phyloP scores from a whole-genome alignment of 139 green algal genomes.

The Chlamydomonas incerta region DNA sequence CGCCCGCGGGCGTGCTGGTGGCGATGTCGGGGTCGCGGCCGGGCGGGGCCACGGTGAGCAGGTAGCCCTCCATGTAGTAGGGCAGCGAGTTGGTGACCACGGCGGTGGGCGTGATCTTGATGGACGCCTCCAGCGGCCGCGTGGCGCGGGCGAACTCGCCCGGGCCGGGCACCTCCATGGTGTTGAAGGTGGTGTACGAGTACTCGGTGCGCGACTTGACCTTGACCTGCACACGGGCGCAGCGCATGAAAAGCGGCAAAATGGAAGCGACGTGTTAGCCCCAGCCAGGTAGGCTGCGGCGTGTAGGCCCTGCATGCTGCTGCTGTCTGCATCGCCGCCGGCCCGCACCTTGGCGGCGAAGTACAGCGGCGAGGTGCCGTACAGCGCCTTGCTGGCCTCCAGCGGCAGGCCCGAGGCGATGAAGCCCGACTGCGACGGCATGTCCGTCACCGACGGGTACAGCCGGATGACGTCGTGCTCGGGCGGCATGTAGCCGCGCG shows the following conservation, averaged over 20 bases:
- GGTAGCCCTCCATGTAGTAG: constrained; percentile 67
- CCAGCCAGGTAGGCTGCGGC: no score
- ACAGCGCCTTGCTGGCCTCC: background rate
- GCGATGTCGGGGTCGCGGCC: background rate
- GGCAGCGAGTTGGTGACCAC: constrained; percentile 82
- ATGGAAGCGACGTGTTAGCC: no score
- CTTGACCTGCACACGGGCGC: constrained; percentile 17
- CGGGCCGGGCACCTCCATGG: constrained; percentile 51
- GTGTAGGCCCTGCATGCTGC: no score
- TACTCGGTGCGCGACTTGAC: constrained; percentile 44
- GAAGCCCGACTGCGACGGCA: constrained; percentile 78
- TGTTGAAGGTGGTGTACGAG: constrained; percentile 47
- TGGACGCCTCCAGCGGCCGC: constrained; percentile 73
- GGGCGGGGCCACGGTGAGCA: constrained; percentile 17
- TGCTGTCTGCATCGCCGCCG: no score
- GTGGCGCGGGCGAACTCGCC: constrained; percentile 69
- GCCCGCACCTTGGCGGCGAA: constrained; percentile 58
- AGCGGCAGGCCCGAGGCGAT: constrained; percentile 65
- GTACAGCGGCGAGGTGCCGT: constrained; percentile 12
- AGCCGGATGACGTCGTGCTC: constrained; percentile 81
- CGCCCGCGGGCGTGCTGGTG: no score
- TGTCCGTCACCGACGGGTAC: constrained; percentile 45
- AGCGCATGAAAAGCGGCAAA: background rate
- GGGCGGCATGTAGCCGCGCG: constrained; percentile 63
- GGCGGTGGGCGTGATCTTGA: constrained; percentile 79